Evolutionary conservation across 169 alveolate genomes (phyloP).

Genomic region (Eimeria praecox): DNA sequence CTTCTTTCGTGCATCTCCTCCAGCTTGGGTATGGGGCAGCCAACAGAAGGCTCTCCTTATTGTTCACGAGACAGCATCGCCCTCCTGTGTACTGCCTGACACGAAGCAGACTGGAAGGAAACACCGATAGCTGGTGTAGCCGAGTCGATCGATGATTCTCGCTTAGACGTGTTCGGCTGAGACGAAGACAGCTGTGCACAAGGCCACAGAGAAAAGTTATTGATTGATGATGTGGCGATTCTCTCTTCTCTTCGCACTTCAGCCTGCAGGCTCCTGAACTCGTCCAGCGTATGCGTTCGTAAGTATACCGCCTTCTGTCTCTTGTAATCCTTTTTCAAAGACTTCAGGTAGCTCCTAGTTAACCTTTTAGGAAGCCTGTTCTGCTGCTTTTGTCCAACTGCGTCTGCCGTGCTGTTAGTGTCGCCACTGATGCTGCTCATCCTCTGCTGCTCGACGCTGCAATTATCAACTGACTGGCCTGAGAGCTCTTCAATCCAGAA

Average conservation of each 20-base stretch:
- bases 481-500: background rate
- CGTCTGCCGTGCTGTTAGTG: background rate
- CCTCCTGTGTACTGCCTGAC: constrained; percentile 5
- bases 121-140: background rate
- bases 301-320: constrained; percentile 9
- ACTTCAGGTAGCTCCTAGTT: constrained; percentile 48
- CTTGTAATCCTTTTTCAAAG: constrained; percentile 20
- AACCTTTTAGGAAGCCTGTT: background rate
- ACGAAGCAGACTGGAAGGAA: background rate
- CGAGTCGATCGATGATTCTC: background rate
- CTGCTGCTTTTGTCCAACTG: constrained; percentile 1
- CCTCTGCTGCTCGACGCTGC: constrained; percentile 9
- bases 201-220: background rate
- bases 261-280: constrained; percentile 52
- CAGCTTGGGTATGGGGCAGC: background rate
- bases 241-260: constrained; percentile 28
- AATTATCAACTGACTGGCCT: background rate
- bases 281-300: constrained; percentile 54
- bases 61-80: background rate
- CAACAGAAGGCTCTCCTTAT: background rate
- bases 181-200: background rate
- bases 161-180: background rate
- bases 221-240: background rate
- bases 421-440: background rate
- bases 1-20: background rate